Evolutionary conservation across 1,284 basidiomycete species (phyloP), one percentile per base, ranked within the genome.

Genomic region (Cutaneotrichosporon sp.): DNA sequence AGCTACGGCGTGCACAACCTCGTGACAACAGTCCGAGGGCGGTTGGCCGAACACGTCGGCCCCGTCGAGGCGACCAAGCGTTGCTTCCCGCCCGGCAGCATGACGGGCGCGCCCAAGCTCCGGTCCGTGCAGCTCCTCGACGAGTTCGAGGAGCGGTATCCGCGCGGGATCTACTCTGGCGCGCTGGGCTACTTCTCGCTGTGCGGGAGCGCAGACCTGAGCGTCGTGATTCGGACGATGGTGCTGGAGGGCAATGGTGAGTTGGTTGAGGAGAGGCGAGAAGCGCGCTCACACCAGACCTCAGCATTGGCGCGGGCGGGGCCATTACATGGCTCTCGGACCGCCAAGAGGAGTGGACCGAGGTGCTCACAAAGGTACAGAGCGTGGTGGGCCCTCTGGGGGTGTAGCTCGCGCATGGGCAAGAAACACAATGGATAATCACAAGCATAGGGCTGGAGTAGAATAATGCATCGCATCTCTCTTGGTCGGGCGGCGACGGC

Each of bases 61-160:
- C 72, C 79, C 8, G 89, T 91, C 82, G 88, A 94, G 68, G 88
- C 91, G 13, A 81, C 97, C 56, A 84, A 84, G 65, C 80, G 85
- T 45, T 91, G 91, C 77, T 84, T 95, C 63, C 93, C 93, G n/a
- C 92, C 93, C 55, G 93, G 93, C 1, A 95, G 92, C 67, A 99
- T 99, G 95, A 98, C 95, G 0, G 95, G 95, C 20, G 95, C 95
- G 0, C 95, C 95, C 0, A 98, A 98, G 81, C 88, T 95, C 67
- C 88, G 95, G 20, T 92, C 90, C 55, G 89, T 97, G 1, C 90
- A 95, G 77, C 88, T 98, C 33, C 83, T 99, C 1, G 90, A 93
- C 69, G 83, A 82, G 1, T 84, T 97, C 6, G 95, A 98, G 76
- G 83, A 83, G 53, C 75, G 82, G 51, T 83, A 87, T 53, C 68